Evolutionary conservation across 495 filamentous ascomycete species (phyloP), one percentile per base, ranked within the genome.

Genomic region (Chaetomium cochliodes): DNA sequence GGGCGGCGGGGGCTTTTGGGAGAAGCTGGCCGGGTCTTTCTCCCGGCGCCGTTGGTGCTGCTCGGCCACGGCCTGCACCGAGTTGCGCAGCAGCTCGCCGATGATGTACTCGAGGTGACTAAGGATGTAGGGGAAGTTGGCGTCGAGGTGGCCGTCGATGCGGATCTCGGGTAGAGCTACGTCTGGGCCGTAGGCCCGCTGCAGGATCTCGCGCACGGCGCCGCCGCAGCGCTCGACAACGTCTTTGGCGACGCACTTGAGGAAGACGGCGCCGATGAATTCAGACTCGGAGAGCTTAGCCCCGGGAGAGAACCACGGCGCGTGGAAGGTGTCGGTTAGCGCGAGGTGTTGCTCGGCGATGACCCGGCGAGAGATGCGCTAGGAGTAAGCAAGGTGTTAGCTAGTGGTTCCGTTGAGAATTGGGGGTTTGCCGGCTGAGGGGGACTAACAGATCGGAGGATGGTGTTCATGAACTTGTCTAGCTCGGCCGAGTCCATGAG

Each of bases 271-370:
- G 49, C 94, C 94, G 42, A 99, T 90, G 71, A 96, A 94, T 57
- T 98, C 93, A 33, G 87, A 81, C 64, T 93, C 89, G 26, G 83
- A 82, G 50, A 85, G 80, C 65, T 89, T 88, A 3, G 91, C 88
- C 58, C 91, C 85, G 15, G 92, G 90, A 63, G 92, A 96, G 81
- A 97, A 92, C 87, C 91, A 96, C 15, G 90, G 90, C 0, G 90
- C 90, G 73, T 96, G 87, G 79, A 96, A 98, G 11, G 92, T 97
- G 69, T 98, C 93, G 16, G 92, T 96, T n/a, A 99, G 83, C 8
- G 94, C 92, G 30, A 99, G 84, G 70, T 99, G 94, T 69, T 98
- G 94, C 77, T 99, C 94, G 42, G 93, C 94, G 71, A 99, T 99
- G 58, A 98, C 93, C 44, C 94, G 87, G 56, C 94, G 88, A 37